A percentile compares a stretch with the other conserved stretches of the same genome.
Evolutionary conservation across 2,329 filamentous ascomycete species (phyloP).

Genomic region (Fusarium nelsonii): DNA sequence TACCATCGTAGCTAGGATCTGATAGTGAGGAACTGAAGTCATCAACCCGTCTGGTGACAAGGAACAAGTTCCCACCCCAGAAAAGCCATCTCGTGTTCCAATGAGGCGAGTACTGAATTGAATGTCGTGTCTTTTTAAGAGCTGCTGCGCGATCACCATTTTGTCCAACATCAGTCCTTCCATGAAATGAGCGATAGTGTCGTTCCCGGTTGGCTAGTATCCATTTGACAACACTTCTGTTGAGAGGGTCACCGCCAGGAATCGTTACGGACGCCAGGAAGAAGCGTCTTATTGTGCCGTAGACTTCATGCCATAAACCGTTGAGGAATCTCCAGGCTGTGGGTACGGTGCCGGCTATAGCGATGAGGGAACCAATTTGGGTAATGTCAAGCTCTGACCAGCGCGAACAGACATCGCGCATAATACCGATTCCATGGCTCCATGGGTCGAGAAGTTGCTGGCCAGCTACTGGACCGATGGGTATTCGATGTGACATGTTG

Average conservation of each 20-base stretch:
- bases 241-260: constrained; percentile 59
- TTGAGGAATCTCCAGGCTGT: constrained; percentile 56
- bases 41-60: constrained; percentile 58
- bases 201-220: constrained; percentile 56
- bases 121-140: constrained; percentile 57
- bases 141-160: constrained; percentile 54
- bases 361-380: constrained; percentile 59
- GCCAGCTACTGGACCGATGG: constrained; percentile 33
- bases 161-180: constrained; percentile 55
- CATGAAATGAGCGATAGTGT: constrained; percentile 59
- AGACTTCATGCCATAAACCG: constrained; percentile 54
- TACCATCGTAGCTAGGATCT: constrained; percentile 60
- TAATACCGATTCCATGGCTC: constrained; percentile 51
- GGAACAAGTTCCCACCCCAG: constrained; percentile 60
- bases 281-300: constrained; percentile 57
- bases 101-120: constrained; percentile 60
- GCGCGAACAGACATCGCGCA: constrained; percentile 54
- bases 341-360: constrained; percentile 58
- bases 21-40: constrained; percentile 54
- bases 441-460: constrained; percentile 49
- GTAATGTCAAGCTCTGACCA: constrained; percentile 62
- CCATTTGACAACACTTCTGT: constrained; percentile 60
- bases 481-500: constrained; percentile 43
- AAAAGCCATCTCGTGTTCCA: constrained; percentile 63
- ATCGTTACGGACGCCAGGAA: constrained; percentile 60